Evolutionary conservation across 768 basidiomycete species (phyloP).

Genomic region (Pulveroboletus sp.): DNA sequence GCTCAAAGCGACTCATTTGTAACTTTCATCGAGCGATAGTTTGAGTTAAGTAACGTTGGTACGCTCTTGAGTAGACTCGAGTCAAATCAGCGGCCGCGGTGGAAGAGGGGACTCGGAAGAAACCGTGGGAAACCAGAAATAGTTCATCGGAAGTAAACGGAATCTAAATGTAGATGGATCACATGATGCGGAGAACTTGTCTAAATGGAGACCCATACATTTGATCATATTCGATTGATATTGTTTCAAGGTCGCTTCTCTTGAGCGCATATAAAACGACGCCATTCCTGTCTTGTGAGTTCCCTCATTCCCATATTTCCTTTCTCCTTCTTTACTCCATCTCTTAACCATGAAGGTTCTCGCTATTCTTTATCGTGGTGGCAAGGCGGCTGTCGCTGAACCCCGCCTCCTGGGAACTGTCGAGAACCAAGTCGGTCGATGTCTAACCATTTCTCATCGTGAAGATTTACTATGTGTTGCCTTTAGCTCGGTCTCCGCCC

Average conservation of each 20-base stretch:
- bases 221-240: neutral
- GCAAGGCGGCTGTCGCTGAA: slow-evolving; percentile 61
- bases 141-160: slow-evolving; percentile 4
- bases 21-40: too few relatives aligned
- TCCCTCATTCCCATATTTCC: neutral
- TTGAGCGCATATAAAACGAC: slow-evolving; percentile 2
- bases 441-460: neutral
- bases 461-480: neutral
- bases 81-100: too few relatives aligned
- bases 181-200: neutral
- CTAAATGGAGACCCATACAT: neutral
- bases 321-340: neutral
- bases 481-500: slow-evolving; percentile 63
- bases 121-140: neutral
- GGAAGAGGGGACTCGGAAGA: too few relatives aligned
- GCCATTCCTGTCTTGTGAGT: neutral
- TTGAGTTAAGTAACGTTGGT: neutral
- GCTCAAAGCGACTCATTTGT: too few relatives aligned
- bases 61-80: too few relatives aligned
- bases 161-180: neutral
- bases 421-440: slow-evolving; percentile 61
- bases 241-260: too few relatives aligned
- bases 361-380: slow-evolving; percentile 70
- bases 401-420: slow-evolving; percentile 75
- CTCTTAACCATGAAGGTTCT: slow-evolving; percentile 39